These are phyloP conservation scores for Zygoascus bituminiphila DNA, from an alignment of 805 yeast species.

Conservation along the genomic window DNA sequence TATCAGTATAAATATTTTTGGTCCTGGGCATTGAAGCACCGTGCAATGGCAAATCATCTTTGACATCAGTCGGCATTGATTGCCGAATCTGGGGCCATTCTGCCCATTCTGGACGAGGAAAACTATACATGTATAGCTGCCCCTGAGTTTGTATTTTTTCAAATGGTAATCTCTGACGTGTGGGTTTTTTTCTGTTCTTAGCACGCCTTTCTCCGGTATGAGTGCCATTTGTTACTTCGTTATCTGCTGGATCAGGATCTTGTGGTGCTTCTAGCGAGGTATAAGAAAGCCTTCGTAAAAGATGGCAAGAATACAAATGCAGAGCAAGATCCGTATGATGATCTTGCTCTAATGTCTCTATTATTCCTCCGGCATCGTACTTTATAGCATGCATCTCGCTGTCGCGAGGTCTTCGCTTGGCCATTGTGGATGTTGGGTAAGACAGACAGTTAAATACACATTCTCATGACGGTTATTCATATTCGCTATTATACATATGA, in stretches of 20 bases:
- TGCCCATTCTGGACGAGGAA: slow-evolving; percentile 39
- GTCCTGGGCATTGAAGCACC: slow-evolving; percentile 17
- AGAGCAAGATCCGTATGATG: slow-evolving; percentile 43
- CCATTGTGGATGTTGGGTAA: neutral
- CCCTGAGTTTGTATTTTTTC: neutral
- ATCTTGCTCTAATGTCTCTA: slow-evolving; percentile 17
- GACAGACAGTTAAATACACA: neutral
- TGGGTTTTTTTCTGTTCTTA: neutral
- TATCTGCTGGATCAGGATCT: neutral
- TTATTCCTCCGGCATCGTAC: slow-evolving; percentile 4
- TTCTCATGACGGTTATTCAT: neutral
- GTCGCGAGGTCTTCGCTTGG: neutral
- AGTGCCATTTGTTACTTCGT: neutral
- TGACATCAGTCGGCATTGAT: neutral
- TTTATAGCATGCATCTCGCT: neutral
- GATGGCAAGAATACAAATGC: slow-evolving; percentile 53
- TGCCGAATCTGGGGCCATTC: slow-evolving; percentile 50
- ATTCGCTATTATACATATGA: neutral
- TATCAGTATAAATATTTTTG: slow-evolving; percentile 7
- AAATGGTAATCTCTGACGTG: neutral
- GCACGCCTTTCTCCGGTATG: neutral
- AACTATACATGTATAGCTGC: slow-evolving; percentile 8
- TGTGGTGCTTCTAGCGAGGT: neutral
- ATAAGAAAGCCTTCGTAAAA: slow-evolving; percentile 25
- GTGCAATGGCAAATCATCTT: neutral